A percentile compares a stretch with the other conserved stretches of the same genome.
These are phyloP conservation scores for Coffea eugenioides DNA, from an alignment of 257 asterid genomes.

Conservation along the genomic window DNA sequence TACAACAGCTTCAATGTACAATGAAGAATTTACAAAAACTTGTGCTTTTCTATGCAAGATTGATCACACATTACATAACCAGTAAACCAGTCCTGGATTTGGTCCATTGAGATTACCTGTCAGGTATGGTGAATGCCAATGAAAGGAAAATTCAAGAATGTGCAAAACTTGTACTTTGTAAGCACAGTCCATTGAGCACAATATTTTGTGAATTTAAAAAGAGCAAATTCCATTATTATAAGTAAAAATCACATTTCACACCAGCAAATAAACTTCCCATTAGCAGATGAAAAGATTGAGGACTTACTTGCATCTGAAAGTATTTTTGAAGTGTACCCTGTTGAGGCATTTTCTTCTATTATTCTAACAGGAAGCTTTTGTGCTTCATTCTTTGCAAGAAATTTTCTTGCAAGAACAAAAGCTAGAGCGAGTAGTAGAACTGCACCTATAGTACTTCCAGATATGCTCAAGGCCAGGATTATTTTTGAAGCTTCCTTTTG, in stretches of 20 bases:
- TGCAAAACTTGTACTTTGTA: not conserved
- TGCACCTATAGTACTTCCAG: slow-evolving; percentile 53
- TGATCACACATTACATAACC: not conserved
- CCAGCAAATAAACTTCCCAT: not conserved
- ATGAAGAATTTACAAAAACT: not conserved
- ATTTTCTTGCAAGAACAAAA: slow-evolving; percentile 39
- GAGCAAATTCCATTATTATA: not conserved
- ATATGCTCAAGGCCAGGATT: slow-evolving; percentile 49
- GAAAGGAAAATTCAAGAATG: not conserved
- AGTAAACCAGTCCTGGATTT: not conserved
- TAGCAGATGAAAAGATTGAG: not conserved
- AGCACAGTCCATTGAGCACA: not conserved
- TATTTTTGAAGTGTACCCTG: slow-evolving; percentile 62
- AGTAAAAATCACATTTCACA: not conserved
- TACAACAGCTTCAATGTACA: not conserved
- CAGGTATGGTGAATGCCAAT: not conserved
- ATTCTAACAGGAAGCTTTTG: slow-evolving; percentile 35
- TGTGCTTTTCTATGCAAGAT: not conserved
- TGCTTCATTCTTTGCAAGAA: slow-evolving; percentile 37
- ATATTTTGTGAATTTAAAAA: not conserved
- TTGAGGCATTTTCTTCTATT: slow-evolving; percentile 45
- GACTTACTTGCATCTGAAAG: slow-evolving; percentile 80
- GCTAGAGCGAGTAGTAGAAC: slow-evolving; percentile 36
- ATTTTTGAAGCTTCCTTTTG: slow-evolving; percentile 38
- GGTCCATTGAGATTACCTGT: not conserved